Conservation (phyloP, 768 basidiomycete genomes). For the Pisolithus marmoratus region DNA sequence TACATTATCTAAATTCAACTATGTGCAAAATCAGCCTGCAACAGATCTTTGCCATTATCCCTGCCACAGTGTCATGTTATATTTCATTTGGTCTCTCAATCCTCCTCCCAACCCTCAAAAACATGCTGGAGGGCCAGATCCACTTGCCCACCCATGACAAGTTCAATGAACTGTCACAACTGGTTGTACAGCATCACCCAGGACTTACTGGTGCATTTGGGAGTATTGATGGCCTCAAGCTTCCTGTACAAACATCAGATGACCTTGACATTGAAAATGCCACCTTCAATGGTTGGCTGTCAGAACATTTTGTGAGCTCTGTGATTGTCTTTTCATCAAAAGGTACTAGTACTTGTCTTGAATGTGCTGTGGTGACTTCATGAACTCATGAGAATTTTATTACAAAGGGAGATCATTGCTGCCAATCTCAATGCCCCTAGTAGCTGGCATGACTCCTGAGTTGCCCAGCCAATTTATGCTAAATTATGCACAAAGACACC, state of each 20-base stretch:
- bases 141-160: too few species aligned
- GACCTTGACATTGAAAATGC: too few species aligned
- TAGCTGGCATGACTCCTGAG: too few species aligned
- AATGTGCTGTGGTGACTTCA: too few species aligned
- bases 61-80: conserved; percentile 32
- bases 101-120: conserved; percentile 24
- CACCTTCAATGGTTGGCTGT: too few species aligned
- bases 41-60: conserved; percentile 39
- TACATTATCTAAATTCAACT: too few species aligned
- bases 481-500: too few species aligned
- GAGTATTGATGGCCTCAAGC: conserved; percentile 37
- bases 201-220: conserved; percentile 35
- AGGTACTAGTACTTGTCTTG: conserved; percentile 18
- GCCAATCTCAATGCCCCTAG: too few species aligned
- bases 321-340: conserved; percentile 33
- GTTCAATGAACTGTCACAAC: conserved; percentile 8
- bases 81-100: conserved; percentile 28
- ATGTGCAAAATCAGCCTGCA: conserved; percentile 27
- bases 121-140: conserved; percentile 27
- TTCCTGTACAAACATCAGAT: conserved; percentile 30
- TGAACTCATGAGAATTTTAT: too few species aligned
- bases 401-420: too few species aligned
- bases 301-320: too few species aligned
- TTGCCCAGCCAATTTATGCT: too few species aligned
- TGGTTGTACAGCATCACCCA: conserved; percentile 27